Conservation (phyloP, 257 asterid genomes). For the Knoxia roxburghii region DNA sequence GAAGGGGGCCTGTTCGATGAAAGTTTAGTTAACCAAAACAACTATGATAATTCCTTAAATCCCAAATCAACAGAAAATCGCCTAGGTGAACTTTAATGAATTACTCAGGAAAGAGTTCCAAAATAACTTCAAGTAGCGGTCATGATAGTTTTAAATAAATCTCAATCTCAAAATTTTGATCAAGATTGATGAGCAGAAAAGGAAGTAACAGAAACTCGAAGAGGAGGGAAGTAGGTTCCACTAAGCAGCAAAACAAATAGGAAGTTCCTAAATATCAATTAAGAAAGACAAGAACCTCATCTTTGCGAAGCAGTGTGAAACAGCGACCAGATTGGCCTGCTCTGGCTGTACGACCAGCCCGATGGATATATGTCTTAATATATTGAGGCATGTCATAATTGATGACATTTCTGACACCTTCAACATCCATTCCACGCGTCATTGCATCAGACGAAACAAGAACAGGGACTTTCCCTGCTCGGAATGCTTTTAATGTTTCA, state of each 20-base stretch:
- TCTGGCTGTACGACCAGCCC: slow-evolving; percentile 93
- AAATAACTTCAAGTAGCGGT: not conserved
- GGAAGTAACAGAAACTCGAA: not conserved
- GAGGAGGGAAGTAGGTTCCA: not conserved
- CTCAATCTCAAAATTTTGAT: not conserved
- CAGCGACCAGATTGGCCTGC: slow-evolving; percentile 78
- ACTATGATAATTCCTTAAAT: not conserved
- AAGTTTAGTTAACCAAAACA: not conserved
- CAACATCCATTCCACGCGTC: slow-evolving; percentile 97
- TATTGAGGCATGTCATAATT: slow-evolving; percentile 79
- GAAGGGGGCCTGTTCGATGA: too few species aligned
- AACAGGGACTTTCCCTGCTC: slow-evolving; percentile 62
- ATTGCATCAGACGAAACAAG: slow-evolving; percentile 85
- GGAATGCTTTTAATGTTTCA: slow-evolving; percentile 68
- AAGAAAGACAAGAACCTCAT: slow-evolving; percentile 43
- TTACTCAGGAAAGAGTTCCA: not conserved
- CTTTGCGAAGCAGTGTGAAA: slow-evolving; percentile 66
- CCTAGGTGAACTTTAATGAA: not conserved
- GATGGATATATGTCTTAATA: slow-evolving; percentile 77
- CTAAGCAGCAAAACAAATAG: not conserved
- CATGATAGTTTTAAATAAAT: not conserved
- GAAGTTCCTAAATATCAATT: not conserved
- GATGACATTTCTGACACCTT: slow-evolving; percentile 75
- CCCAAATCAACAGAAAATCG: not conserved
- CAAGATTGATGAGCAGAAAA: not conserved